Base-by-base conservation (phyloP, 495 filamentous ascomycete species). In the Penicillium verhagenii region DNA sequence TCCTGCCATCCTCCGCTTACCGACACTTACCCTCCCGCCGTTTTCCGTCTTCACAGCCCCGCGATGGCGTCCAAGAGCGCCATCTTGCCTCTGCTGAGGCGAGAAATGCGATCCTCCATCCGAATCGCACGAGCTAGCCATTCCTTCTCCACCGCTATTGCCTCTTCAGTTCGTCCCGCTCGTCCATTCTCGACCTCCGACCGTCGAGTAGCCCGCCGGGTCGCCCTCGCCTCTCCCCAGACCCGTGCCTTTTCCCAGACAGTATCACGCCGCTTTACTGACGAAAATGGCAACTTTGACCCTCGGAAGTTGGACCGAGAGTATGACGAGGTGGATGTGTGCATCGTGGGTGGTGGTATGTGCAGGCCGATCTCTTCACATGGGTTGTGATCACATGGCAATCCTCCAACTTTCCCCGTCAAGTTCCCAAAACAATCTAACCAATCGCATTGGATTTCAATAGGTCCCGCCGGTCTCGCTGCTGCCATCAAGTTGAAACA, bases 401-500 rank as follows among this genome's bases (percentile, higher is more conserved):
- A 58, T 69, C 38, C 24, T n/a, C n/a, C n/a, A n/a, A n/a, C n/a
- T n/a, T n/a, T n/a, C n/a, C n/a, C n/a, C n/a, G n/a, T n/a, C n/a
- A n/a, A n/a, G 9, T n/a, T 35, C 33, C 33, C 33, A n/a, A n/a
- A n/a, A n/a, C n/a, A 13, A 4, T 35, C 33, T 35, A 35, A 35
- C 33, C 6, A 28, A 35, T 5, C 5, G 4, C 1, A 35, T n/a
- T 20, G 47, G 10, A 6, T 11, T 9, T 51, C 18, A 11, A 14
- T 28, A 52, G 49, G 94, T 26, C 94, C 94, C 43, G 90, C 94
- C 47, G 94, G 94, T 54, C 82, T 99, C 55, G 85, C 88, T 51
- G 92, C 94, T 47, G 95, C 93, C 19, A 99, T 99, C 65, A 86
- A 90, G 47, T 70, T 99, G 46, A 97, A 97, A 72, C 95, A 99